Percentiles rank a stretch among this genome's conserved stretches.
phyloP scores from a whole-genome alignment of 495 filamentous ascomycete species.

The Tuber magnatum region DNA sequence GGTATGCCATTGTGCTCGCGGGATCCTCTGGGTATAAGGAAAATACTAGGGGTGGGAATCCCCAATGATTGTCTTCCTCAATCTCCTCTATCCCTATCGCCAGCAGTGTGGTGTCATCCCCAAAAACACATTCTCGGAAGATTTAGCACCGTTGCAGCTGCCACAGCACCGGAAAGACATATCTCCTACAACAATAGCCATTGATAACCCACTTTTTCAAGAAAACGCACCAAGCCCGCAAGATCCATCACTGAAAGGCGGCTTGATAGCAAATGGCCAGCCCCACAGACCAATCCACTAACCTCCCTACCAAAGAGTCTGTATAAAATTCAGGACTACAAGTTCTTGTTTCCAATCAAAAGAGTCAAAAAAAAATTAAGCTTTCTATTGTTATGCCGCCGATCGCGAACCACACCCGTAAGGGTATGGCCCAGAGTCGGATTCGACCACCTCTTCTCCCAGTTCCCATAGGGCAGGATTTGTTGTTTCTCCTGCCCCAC shows the following conservation, averaged over 20 bases:
- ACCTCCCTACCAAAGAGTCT: not conserved
- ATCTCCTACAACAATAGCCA: no score
- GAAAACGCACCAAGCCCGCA: not conserved
- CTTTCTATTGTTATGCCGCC: no score
- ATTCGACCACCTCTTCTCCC: not conserved
- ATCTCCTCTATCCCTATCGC: not conserved
- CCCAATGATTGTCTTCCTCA: no score
- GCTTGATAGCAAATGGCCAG: no score
- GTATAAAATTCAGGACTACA: not conserved
- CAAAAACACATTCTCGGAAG: not conserved
- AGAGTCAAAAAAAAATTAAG: not conserved
- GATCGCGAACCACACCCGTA: not conserved
- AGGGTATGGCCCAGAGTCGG: not conserved
- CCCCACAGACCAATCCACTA: not conserved
- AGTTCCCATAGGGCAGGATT: not conserved
- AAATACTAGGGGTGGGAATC: no score
- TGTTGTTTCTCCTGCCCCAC: not conserved
- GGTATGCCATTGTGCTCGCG: no score
- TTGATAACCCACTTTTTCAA: not conserved
- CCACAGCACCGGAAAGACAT: no score
- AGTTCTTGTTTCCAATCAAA: not conserved
- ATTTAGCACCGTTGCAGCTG: not conserved
- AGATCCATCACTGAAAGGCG: not conserved
- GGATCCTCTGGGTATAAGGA: no score
- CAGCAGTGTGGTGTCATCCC: not conserved